phyloP scores from a whole-genome alignment of 495 filamentous ascomycete genomes.

The Diplogelasinospora grovesii region DNA sequence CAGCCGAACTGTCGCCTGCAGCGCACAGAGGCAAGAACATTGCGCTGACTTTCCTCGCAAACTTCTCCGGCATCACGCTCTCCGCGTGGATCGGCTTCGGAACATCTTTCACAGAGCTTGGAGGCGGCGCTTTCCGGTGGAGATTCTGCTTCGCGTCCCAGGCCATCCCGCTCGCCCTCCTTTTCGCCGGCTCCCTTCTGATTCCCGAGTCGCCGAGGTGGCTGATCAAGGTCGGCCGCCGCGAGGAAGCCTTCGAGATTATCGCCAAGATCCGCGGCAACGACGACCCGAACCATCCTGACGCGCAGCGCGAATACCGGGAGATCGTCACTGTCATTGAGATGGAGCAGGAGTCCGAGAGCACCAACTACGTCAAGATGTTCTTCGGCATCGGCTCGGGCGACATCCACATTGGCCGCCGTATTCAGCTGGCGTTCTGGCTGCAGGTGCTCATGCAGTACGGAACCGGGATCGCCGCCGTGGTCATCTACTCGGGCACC shows the following conservation, averaged over 20 bases:
- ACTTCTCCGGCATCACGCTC: not conserved
- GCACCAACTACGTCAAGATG: not conserved
- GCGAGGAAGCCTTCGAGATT: constrained; percentile 42
- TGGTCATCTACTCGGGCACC: constrained; percentile 36
- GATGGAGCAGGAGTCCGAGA: constrained; percentile 4
- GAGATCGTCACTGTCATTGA: constrained; percentile 33
- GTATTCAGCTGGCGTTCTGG: constrained; percentile 35
- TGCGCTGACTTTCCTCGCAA: not conserved
- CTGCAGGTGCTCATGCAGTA: constrained; percentile 48
- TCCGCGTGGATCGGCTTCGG: not conserved
- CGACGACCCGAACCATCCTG: constrained; percentile 26
- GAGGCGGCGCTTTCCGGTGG: constrained; percentile 25
- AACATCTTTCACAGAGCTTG: not conserved
- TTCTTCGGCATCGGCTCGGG: constrained; percentile 3
- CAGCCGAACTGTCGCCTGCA: not conserved
- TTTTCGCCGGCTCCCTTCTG: constrained; percentile 40
- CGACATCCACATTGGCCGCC: constrained; percentile 7
- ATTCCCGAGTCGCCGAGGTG: constrained; percentile 44
- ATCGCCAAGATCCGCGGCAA: constrained; percentile 42
- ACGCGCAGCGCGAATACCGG: constrained; percentile 37
- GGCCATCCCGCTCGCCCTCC: constrained; percentile 36
- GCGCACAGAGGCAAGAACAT: not conserved
- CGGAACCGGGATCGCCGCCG: constrained; percentile 32
- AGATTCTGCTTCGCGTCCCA: constrained; percentile 48
- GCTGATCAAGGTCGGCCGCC: constrained; percentile 40